Evolutionary conservation across 2,329 filamentous ascomycete species (phyloP).

Genomic region (Fusarium tupiense): DNA sequence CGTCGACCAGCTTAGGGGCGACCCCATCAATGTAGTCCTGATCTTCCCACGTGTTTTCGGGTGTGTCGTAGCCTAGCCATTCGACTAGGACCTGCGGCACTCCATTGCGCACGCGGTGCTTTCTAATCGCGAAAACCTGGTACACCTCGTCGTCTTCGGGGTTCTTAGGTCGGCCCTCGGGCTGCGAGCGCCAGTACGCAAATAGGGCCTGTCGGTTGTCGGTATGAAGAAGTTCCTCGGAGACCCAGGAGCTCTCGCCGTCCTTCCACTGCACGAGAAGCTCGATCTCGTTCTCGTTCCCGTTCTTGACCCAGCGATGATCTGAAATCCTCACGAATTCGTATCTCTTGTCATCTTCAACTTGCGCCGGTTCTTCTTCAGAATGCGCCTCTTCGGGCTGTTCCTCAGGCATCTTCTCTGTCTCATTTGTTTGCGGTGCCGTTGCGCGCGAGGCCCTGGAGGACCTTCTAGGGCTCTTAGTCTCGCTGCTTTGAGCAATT

Average conservation of each 20-base stretch:
- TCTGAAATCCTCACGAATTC: conserved; percentile 33
- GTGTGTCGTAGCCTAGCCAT: conserved; percentile 48
- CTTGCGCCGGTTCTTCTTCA: neutral
- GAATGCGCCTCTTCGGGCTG: neutral
- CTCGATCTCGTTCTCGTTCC: conserved; percentile 38
- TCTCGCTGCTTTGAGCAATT: neutral
- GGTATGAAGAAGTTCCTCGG: conserved; percentile 47
- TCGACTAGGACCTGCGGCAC: conserved; percentile 47
- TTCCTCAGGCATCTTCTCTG: neutral
- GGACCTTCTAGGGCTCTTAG: neutral
- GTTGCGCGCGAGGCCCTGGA: neutral
- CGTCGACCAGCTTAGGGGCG: conserved; percentile 40
- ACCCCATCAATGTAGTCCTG: conserved; percentile 39
- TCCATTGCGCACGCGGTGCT: conserved; percentile 43
- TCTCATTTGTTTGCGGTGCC: neutral
- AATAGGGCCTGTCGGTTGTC: conserved; percentile 47
- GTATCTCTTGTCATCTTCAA: neutral
- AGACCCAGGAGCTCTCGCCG: conserved; percentile 48
- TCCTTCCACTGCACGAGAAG: conserved; percentile 47
- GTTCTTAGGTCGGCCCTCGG: conserved; percentile 47
- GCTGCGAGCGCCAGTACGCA: conserved; percentile 45
- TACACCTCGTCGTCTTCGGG: conserved; percentile 43
- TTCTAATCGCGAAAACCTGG: conserved; percentile 47
- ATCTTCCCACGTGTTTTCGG: conserved; percentile 47
- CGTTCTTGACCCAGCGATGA: conserved; percentile 42